Evolutionary conservation across 2,329 filamentous ascomycete genomes (phyloP).

Genomic region (Pochonia chlamydosporia): DNA sequence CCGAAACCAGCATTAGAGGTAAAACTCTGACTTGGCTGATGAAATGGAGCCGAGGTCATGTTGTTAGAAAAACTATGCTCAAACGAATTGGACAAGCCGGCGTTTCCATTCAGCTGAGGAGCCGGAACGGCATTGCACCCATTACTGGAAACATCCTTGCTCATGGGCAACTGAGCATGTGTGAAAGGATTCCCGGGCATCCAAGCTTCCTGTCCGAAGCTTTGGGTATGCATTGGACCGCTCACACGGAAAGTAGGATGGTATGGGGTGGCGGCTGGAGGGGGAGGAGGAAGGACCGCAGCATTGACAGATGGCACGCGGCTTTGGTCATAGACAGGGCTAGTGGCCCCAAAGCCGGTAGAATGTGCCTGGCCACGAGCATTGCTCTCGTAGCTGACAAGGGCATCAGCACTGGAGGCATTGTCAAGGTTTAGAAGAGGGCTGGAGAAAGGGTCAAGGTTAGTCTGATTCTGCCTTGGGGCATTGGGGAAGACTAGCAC

Average conservation of each 20-base stretch:
- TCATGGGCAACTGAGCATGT: neutral
- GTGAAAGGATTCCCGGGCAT: neutral
- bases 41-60: neutral
- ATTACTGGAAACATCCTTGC: neutral
- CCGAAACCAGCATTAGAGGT: neutral
- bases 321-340: neutral
- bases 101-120: neutral
- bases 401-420: neutral
- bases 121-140: neutral
- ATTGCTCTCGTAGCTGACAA: neutral
- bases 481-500: constrained; percentile 6
- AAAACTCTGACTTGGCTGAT: neutral
- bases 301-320: too few species aligned
- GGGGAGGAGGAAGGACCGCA: neutral
- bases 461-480: constrained; percentile 5
- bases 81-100: neutral
- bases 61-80: neutral
- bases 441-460: neutral
- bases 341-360: neutral
- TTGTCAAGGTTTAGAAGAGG: neutral
- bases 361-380: neutral
- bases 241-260: neutral
- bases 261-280: neutral
- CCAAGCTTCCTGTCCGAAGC: neutral
- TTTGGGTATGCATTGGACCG: neutral